Base-by-base conservation (phyloP, 768 basidiomycete genomes). In the Kwoniella newhampshirensis region DNA sequence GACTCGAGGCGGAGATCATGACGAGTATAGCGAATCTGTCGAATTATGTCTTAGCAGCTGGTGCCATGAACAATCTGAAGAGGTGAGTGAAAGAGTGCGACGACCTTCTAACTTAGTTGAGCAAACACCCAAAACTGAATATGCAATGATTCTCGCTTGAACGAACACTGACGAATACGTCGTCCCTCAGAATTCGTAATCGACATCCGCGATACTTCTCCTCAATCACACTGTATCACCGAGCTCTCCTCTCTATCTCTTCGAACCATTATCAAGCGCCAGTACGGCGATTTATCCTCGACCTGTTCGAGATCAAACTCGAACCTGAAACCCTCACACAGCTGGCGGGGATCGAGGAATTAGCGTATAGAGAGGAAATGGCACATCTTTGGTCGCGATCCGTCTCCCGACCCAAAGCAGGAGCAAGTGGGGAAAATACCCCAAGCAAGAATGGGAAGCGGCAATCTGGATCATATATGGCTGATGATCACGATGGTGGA, bases 41-140 rank as follows among this genome's bases (percentile, higher is more conserved):
- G 26, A 99, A 99, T 72, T 90, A 92, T 18, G 92, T 98, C 48
- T 88, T 98, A 56, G 92, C 93, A 0, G 93, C 93, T 68, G 85
- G 89, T 21, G 92, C 96, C 1, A 98, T 96, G 21, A 84, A 91
- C 43, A 87, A 90, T 17, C 80, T 99, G 36, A 86, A 90, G 26
- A 84, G 84, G 91, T 92, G 69, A 62, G 82, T 75, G 3, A 41
- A 18, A 13, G 48, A 28, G 6, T 18, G 25, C 35, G 26, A 15
- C 40, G 26, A 17, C 36, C 7, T 32, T 32, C 32, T n/a, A n/a
- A n/a, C n/a, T n/a, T n/a, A n/a, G n/a, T n/a, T n/a, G n/a, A n/a
- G n/a, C n/a, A n/a, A n/a, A n/a, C n/a, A n/a, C n/a, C n/a, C n/a
- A n/a, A n/a, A n/a, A n/a, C n/a, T n/a, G n/a, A n/a, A n/a, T n/a